phyloP scores from a whole-genome alignment of 306 rosid species.

The Fagus crenata region DNA sequence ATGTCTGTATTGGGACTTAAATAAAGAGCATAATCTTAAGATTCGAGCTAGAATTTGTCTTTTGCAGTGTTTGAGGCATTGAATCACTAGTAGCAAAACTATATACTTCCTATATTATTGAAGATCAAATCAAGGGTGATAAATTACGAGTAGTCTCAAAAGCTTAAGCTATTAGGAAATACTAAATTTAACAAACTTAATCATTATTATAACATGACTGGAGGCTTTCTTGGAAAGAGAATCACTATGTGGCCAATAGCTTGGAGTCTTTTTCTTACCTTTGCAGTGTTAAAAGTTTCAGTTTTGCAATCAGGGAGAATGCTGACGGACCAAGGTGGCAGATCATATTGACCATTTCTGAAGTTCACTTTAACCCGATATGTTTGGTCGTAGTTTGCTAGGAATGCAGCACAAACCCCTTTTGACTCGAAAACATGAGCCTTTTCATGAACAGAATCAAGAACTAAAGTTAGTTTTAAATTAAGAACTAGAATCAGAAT shows the following conservation, averaged over 20 bases:
- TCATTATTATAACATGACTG: no score
- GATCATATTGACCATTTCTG: slow-evolving; percentile 55
- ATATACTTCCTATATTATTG: no score
- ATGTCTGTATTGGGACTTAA: slow-evolving; percentile 8
- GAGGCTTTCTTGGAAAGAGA: no score
- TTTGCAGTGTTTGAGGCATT: not conserved
- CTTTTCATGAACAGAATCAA: slow-evolving; percentile 36
- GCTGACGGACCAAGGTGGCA: slow-evolving; percentile 93
- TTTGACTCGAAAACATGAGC: slow-evolving; percentile 63
- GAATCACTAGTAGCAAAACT: not conserved
- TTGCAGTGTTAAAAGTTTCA: slow-evolving; percentile 80
- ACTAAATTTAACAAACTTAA: not conserved
- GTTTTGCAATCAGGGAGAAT: slow-evolving; percentile 92
- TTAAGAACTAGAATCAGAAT: no score
- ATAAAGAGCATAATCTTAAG: not conserved
- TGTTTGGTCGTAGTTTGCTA: slow-evolving; percentile 65
- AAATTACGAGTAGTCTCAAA: no score
- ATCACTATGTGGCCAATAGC: no score
- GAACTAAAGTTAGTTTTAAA: slow-evolving; percentile 18
- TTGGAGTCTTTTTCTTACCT: slow-evolving; percentile 40
- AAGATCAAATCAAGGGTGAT: no score
- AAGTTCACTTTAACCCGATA: slow-evolving; percentile 53
- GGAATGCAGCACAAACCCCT: slow-evolving; percentile 81
- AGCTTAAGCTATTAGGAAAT: no score
- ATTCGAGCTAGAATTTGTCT: not conserved